Evolutionary conservation across 2,329 filamentous ascomycete species (phyloP).

Genomic region (Fusarium mexicanum): DNA sequence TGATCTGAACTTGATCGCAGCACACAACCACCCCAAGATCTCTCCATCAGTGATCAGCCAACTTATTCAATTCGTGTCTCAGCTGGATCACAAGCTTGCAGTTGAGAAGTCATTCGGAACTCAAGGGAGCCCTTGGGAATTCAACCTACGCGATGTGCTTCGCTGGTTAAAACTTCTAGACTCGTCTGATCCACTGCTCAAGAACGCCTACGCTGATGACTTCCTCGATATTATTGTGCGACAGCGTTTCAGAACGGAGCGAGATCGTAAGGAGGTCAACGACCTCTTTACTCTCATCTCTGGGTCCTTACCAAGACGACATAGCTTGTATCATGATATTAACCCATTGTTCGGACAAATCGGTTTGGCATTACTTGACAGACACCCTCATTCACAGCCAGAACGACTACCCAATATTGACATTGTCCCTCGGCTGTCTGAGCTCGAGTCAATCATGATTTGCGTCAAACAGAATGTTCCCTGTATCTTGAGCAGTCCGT

Average conservation of each 20-base stretch:
- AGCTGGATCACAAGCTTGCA: slow-evolving; percentile 77
- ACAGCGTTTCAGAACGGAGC: slow-evolving; percentile 82
- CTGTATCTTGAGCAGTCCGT: slow-evolving; percentile 85
- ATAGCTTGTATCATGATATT: slow-evolving; percentile 78
- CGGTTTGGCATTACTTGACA: slow-evolving; percentile 75
- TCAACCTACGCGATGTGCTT: slow-evolving; percentile 90
- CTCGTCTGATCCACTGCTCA: slow-evolving; percentile 66
- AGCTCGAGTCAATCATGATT: slow-evolving; percentile 87
- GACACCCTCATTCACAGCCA: slow-evolving; percentile 66
- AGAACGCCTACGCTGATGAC: slow-evolving; percentile 70
- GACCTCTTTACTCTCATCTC: slow-evolving; percentile 75
- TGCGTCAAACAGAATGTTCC: slow-evolving; percentile 89
- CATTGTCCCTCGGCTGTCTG: slow-evolving; percentile 67
- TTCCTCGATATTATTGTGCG: slow-evolving; percentile 84
- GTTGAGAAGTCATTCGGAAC: slow-evolving; percentile 66
- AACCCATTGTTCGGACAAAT: slow-evolving; percentile 76
- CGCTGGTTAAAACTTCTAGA: slow-evolving; percentile 80
- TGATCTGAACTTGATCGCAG: slow-evolving; percentile 85
- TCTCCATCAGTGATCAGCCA: slow-evolving; percentile 66
- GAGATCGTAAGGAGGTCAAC: slow-evolving; percentile 73
- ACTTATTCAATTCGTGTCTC: slow-evolving; percentile 82
- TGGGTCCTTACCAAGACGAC: slow-evolving; percentile 58
- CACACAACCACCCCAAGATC: slow-evolving; percentile 76
- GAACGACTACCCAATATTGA: slow-evolving; percentile 62
- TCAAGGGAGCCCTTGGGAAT: slow-evolving; percentile 88